These are phyloP conservation scores for Rhizopus microsporus DNA, from an alignment of 371 early-diverging fungal species.

Conservation along the genomic window DNA sequence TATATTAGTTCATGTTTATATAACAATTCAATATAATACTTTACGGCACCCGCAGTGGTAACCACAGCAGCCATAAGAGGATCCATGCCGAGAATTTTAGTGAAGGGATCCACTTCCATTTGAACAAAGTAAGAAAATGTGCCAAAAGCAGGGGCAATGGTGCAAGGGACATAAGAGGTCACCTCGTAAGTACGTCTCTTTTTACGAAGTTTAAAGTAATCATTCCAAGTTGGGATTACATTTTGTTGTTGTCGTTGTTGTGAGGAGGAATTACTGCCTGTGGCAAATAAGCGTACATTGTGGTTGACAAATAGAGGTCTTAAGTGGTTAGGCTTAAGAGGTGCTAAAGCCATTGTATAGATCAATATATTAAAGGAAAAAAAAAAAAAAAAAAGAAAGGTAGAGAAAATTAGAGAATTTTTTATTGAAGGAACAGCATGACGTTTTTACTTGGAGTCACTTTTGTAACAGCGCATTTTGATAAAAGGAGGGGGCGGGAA, in stretches of 20 bases:
- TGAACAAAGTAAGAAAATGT: constrained; percentile 73
- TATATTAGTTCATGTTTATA: not conserved
- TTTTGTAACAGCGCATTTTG: too few relatives aligned
- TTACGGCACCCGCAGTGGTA: constrained; percentile 60
- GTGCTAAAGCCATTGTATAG: constrained; percentile 20
- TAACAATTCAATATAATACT: constrained; percentile 9
- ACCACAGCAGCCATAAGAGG: constrained; percentile 68
- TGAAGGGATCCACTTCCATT: constrained; percentile 78
- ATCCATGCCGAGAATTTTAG: constrained; percentile 78
- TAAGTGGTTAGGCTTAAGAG: constrained; percentile 15
- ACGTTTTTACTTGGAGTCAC: too few relatives aligned
- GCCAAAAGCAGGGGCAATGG: constrained; percentile 57
- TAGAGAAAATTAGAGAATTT: constrained; percentile 5
- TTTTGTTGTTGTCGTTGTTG: constrained; percentile 1
- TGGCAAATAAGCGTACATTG: constrained; percentile 12
- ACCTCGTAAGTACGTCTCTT: constrained; percentile 74
- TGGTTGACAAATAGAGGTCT: constrained; percentile 13
- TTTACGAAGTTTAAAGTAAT: constrained; percentile 78
- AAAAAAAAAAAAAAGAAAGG: constrained; percentile 10
- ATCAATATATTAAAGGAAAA: not conserved
- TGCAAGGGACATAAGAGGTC: constrained; percentile 63
- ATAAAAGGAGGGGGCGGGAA: not conserved
- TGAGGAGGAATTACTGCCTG: not conserved
- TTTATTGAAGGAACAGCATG: not conserved
- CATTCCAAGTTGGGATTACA: constrained; percentile 62